Percentiles rank a stretch among this genome's conserved stretches.
phyloP scores from a whole-genome alignment of 116 monocot genomes.

The Zostera marina region DNA sequence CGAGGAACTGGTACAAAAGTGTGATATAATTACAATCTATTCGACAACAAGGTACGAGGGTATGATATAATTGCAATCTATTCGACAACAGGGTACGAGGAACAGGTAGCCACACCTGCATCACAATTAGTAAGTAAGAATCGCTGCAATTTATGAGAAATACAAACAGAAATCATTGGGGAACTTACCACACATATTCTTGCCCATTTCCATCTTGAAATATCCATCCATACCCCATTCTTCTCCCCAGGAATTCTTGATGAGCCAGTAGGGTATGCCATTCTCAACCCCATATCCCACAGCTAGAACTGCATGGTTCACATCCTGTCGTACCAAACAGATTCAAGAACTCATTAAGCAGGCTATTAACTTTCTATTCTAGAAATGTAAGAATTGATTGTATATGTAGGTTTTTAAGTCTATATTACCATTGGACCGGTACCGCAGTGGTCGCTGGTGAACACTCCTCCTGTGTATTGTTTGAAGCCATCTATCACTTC shows the following conservation, averaged over 20 bases:
- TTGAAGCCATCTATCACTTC: slow-evolving; percentile 54
- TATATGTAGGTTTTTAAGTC: too few relatives aligned
- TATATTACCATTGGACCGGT: slow-evolving; percentile 37
- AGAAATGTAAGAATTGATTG: too few relatives aligned
- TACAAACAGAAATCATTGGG: background rate
- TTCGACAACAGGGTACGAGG: slow-evolving; percentile 2
- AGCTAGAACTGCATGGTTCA: slow-evolving; percentile 91
- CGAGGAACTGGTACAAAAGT: too few relatives aligned
- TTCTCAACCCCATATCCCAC: slow-evolving; percentile 90
- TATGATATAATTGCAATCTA: background rate
- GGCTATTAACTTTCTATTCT: background rate
- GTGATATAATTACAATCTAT: too few relatives aligned
- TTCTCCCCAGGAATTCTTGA: slow-evolving; percentile 94
- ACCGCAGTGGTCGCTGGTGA: slow-evolving; percentile 61
- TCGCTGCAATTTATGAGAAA: background rate
- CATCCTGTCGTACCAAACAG: slow-evolving; percentile 35
- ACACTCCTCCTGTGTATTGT: slow-evolving; percentile 69
- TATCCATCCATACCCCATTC: slow-evolving; percentile 76
- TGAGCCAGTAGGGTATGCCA: slow-evolving; percentile 75
- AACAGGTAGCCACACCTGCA: slow-evolving; percentile 4
- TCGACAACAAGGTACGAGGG: too few relatives aligned
- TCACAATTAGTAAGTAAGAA: background rate
- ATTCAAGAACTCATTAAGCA: background rate
- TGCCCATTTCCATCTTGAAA: slow-evolving; percentile 96
- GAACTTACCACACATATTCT: slow-evolving; percentile 92